A percentile compares a stretch with the other conserved stretches of the same genome.
Conservation (phyloP, 345 rosid species). For the Capsella bursapastoris region DNA sequence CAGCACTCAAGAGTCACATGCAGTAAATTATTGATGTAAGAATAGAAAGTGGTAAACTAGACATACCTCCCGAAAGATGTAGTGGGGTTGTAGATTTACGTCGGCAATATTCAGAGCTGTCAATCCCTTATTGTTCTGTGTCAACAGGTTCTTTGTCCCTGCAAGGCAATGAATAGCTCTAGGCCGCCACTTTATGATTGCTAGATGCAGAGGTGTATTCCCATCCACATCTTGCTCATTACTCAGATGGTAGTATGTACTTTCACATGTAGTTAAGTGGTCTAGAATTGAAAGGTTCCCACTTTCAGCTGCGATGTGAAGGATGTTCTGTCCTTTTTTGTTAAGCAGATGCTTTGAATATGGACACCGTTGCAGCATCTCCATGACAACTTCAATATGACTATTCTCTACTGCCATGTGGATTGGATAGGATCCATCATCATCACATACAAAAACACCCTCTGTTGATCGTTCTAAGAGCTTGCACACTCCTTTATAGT, state of each 20-base stretch:
- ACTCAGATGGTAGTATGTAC: no score
- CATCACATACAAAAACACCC: neutral
- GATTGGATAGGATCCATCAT: constrained; percentile 4
- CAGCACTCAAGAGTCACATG: no score
- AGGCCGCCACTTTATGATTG: neutral
- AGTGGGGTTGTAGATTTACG: no score
- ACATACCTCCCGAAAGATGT: no score
- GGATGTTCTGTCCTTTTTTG: constrained; percentile 7
- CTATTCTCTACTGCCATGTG: neutral
- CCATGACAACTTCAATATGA: neutral
- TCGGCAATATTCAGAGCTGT: no score
- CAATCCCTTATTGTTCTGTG: no score
- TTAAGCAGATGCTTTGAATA: neutral
- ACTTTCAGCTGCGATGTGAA: constrained; percentile 4
- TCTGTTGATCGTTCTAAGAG: neutral
- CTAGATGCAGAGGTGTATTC: neutral
- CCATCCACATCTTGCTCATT: neutral
- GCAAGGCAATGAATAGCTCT: neutral
- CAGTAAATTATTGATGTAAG: no score
- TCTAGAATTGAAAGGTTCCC: neutral
- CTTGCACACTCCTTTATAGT: constrained; percentile 1
- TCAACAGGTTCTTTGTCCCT: no score
- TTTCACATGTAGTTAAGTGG: no score
- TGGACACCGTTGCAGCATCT: neutral
- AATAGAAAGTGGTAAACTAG: no score